Conservation (phyloP, 148 eudicot genomes). For the Diospyros kaki region DNA sequence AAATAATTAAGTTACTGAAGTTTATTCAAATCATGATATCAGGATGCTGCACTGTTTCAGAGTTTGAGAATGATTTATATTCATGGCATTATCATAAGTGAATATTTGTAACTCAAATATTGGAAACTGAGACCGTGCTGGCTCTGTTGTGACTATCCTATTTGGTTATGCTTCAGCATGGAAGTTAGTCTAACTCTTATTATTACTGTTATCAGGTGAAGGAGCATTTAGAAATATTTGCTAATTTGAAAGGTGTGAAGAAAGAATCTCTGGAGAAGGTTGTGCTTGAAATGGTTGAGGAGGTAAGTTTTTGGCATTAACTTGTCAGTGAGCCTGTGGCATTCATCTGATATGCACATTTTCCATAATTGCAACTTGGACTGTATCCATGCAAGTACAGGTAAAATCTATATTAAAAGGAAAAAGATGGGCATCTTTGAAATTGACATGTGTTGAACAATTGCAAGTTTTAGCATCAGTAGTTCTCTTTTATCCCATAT, state of each 20-base stretch:
- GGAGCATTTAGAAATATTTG: slow-evolving; percentile 96
- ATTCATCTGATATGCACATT: neutral
- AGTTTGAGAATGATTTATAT: neutral
- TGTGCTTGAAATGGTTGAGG: slow-evolving; percentile 82
- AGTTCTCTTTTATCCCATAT: no score
- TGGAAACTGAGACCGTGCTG: neutral
- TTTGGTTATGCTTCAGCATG: no score
- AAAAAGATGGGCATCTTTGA: neutral
- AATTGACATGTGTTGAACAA: neutral
- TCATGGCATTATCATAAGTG: neutral
- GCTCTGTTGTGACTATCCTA: neutral
- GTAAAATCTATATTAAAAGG: neutral
- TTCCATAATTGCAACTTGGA: neutral
- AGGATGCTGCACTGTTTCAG: neutral
- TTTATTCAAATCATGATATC: no score
- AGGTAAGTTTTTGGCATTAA: slow-evolving; percentile 44
- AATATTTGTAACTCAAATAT: neutral
- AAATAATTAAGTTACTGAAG: neutral
- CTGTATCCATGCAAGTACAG: neutral
- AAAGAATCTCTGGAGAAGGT: slow-evolving; percentile 54
- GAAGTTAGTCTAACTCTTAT: slow-evolving; percentile 9
- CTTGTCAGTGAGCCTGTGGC: slow-evolving; percentile 7
- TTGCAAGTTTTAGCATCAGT: no score
- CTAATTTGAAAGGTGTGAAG: slow-evolving; percentile 73
- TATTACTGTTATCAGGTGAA: slow-evolving; percentile 58